Evolutionary conservation across 2,329 filamentous ascomycete species (phyloP).

Genomic region (Aspergillus niger): DNA sequence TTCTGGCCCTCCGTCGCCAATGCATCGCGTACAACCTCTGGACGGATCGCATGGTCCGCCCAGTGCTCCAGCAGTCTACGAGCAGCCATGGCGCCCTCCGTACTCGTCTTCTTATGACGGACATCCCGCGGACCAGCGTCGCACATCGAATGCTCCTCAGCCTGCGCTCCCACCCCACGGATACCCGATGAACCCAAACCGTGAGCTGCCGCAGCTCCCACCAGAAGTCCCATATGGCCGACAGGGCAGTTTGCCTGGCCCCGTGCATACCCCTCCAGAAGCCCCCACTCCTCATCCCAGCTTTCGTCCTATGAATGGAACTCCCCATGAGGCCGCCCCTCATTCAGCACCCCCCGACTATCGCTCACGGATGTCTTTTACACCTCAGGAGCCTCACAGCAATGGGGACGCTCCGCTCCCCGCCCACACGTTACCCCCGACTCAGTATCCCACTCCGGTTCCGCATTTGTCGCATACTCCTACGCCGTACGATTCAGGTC

Average conservation of each 20-base stretch:
- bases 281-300: conserved; percentile 27
- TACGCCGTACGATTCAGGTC: conserved; percentile 35
- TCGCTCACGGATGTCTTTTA: conserved; percentile 35
- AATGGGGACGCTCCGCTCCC: conserved; percentile 35
- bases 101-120: conserved; percentile 33
- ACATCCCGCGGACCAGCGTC: conserved; percentile 34
- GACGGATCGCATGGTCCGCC: conserved; percentile 33
- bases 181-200: conserved; percentile 35
- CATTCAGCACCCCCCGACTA: conserved; percentile 38
- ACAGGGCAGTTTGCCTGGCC: conserved; percentile 33
- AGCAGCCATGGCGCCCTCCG: conserved; percentile 33
- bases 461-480: conserved; percentile 33
- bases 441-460: conserved; percentile 31
- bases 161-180: conserved; percentile 30
- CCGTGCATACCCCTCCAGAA: conserved; percentile 33
- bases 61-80: conserved; percentile 31
- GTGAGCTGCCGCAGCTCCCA: conserved; percentile 39
- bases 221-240: conserved; percentile 38
- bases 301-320: conserved; percentile 39
- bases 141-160: conserved; percentile 31
- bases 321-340: conserved; percentile 33
- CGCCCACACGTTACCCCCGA: conserved; percentile 33
- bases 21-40: conserved; percentile 36
- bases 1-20: conserved; percentile 25
- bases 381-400: conserved; percentile 31